These are phyloP conservation scores for Didymella segeticola DNA, from an alignment of 2,329 filamentous ascomycete species.

Conservation along the genomic window DNA sequence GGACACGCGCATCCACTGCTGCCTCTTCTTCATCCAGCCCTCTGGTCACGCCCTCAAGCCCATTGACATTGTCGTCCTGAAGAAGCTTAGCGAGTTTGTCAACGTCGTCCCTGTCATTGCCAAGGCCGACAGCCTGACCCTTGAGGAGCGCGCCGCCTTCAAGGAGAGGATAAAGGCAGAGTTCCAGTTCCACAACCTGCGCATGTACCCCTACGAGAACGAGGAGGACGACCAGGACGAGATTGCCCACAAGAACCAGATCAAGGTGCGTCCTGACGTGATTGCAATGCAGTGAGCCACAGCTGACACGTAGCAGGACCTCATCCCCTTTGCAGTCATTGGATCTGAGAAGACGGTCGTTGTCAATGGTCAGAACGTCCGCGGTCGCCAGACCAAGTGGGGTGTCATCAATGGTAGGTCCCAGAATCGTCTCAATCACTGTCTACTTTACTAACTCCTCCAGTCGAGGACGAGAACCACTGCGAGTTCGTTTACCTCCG, in stretches of 20 bases:
- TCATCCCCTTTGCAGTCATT: slow-evolving; percentile 97
- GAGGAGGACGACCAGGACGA: slow-evolving; percentile 99
- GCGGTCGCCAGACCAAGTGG: slow-evolving; percentile 98
- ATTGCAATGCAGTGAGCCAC: background rate
- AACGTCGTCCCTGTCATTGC: slow-evolving; percentile 99
- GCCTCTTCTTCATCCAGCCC: slow-evolving; percentile 99
- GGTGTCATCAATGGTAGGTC: slow-evolving; percentile 82
- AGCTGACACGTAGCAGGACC: slow-evolving; percentile 66
- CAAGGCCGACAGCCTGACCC: slow-evolving; percentile 94
- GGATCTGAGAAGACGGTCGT: slow-evolving; percentile 98
- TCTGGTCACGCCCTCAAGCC: slow-evolving; percentile 98
- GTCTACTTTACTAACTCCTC: slow-evolving; percentile 22
- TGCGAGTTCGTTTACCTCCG: slow-evolving; percentile 99
- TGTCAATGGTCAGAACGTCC: slow-evolving; percentile 95
- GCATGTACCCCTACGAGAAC: slow-evolving; percentile 99
- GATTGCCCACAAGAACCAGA: slow-evolving; percentile 88
- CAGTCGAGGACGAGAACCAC: slow-evolving; percentile 96
- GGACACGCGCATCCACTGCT: slow-evolving; percentile 99
- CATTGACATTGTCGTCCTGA: slow-evolving; percentile 98
- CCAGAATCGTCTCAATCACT: background rate
- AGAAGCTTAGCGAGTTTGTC: slow-evolving; percentile 99
- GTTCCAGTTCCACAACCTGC: slow-evolving; percentile 98
- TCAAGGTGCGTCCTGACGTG: slow-evolving; percentile 74
- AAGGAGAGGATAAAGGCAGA: slow-evolving; percentile 99
- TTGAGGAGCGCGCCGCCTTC: slow-evolving; percentile 94